phyloP scores from a whole-genome alignment of 768 basidiomycete genomes.

The Royoungia palumana region DNA sequence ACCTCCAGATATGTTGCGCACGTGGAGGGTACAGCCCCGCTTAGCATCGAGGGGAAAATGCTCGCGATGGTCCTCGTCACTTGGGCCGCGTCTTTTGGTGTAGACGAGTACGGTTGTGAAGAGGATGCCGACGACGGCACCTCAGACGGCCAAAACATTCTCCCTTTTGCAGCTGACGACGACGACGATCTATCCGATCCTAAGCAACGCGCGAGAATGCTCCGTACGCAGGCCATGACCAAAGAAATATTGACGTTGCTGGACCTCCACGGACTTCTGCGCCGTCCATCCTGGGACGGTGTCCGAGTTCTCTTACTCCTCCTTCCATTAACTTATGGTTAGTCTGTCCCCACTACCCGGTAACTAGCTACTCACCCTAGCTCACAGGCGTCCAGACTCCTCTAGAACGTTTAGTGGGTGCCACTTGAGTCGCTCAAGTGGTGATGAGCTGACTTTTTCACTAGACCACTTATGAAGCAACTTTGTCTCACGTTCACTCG shows the following conservation, averaged over 20 bases:
- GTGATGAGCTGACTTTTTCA: constrained; percentile 8
- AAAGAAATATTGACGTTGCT: constrained; percentile 75
- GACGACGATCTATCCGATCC: constrained; percentile 33
- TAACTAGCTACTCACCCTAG: constrained; percentile 6
- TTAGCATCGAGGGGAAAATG: constrained; percentile 72
- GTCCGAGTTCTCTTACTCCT: constrained; percentile 75
- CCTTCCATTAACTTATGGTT: constrained; percentile 83
- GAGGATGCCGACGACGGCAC: constrained; percentile 20
- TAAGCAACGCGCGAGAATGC: constrained; percentile 44
- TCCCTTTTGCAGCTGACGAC: constrained; percentile 15
- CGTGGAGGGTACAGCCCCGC: constrained; percentile 53
- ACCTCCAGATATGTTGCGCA: constrained; percentile 67
- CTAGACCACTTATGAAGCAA: constrained; percentile 73
- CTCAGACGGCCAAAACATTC: constrained; percentile 2
- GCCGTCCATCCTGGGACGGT: constrained; percentile 85
- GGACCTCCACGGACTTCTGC: constrained; percentile 73
- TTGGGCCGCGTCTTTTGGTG: constrained; percentile 88
- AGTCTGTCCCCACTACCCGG: constrained; percentile 10
- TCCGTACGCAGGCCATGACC: constrained; percentile 64
- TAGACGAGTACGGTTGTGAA: constrained; percentile 73
- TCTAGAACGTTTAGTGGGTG: constrained; percentile 24
- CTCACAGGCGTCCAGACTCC: constrained; percentile 25
- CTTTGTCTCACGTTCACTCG: constrained; percentile 76
- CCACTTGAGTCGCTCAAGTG: background rate
- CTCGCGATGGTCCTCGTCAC: constrained; percentile 77